Evolutionary conservation across 179 eudicot genomes (phyloP).

Genomic region (Vitellaria paradoxa): DNA sequence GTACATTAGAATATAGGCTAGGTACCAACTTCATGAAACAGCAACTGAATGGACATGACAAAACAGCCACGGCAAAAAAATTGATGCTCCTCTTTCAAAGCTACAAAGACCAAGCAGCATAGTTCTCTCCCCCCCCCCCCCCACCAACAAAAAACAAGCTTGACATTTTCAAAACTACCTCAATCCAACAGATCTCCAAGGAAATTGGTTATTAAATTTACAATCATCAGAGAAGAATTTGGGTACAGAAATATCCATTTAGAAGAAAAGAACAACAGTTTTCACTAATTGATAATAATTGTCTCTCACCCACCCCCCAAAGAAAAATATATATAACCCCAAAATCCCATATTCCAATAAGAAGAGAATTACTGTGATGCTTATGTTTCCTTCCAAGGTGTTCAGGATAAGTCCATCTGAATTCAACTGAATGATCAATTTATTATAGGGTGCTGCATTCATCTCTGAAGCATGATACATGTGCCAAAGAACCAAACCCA

Average conservation of each 20-base stretch:
- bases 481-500: too few species aligned
- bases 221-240: background rate
- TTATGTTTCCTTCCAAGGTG: background rate
- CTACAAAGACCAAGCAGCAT: background rate
- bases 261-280: background rate
- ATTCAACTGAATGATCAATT: background rate
- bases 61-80: background rate
- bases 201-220: background rate
- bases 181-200: background rate
- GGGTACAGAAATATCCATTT: background rate
- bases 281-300: background rate
- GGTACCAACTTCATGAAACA: background rate
- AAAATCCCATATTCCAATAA: background rate
- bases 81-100: background rate
- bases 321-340: background rate
- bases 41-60: background rate
- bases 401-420: constrained; percentile 4
- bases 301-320: background rate
- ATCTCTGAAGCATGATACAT: constrained; percentile 19
- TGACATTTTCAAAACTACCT: background rate
- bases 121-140: too few species aligned
- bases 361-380: background rate
- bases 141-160: background rate
- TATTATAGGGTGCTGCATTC: constrained; percentile 26
- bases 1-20: too few species aligned